Base-by-base conservation (phyloP, 73 alveolate species). In the Durusdinium trenchii region DNA sequence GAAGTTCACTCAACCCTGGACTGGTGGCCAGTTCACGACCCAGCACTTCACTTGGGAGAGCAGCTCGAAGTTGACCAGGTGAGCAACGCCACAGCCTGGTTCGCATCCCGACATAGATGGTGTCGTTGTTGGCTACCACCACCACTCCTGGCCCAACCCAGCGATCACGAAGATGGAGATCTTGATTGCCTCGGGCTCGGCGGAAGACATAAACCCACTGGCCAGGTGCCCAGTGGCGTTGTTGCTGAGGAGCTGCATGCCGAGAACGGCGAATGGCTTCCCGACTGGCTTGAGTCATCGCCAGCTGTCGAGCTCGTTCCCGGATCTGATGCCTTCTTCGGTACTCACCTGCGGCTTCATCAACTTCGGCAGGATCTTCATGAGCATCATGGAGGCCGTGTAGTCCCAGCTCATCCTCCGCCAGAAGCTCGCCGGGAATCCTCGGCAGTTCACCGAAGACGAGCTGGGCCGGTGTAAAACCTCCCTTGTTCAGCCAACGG, bases 201-300 rank as follows among this genome's bases (percentile, higher is more conserved):
- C 95, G 84, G 47, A 47, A 86, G 40, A 57, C 82, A 20, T 61
- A 86, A 2, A 86, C 95, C 95, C 96, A 89, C 51, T 89, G 96
- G 0, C 96, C 96, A 5, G 90, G 90, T 1, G 64, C 45, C 90
- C 90, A 79, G 46, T 79, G 64, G 3, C 64, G 40, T 42, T 14
- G 2, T 47, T 47, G 90, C 16, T 79, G 90, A 2, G 30, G 30
- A 2, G 90, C 64, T 3, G 90, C 16, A 3, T 36, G 40, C 1
- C 38, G 3, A 4, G 85, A 51, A 35, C 3, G 6, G 38, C 12
- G 38, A 36, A 75, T 42, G 35, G 85, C 85, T 42, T 75, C 85
- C 47, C 20, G 4, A 23, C 50, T 42, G 38, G 40, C 42, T 23
- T 75, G 85, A 14, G 32, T 28, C 82, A 69, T 69, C 18, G 50